These are phyloP conservation scores for Taxillus chinensis DNA, from an alignment of 164 flowering plant genomes.

Conservation along the genomic window DNA sequence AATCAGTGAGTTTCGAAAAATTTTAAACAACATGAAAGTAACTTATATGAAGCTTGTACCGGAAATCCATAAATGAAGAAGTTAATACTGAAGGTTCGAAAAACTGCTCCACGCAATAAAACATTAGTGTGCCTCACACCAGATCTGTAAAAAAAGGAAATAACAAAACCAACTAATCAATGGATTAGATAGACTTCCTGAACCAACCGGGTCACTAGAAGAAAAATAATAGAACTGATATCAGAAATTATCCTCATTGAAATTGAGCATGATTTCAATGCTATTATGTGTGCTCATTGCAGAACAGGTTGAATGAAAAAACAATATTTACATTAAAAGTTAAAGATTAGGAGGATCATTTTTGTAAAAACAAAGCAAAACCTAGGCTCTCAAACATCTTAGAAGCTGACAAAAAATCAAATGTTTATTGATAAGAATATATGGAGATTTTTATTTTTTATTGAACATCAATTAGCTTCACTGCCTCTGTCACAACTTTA, in stretches of 20 bases:
- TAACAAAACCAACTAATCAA: background rate
- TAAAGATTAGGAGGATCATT: background rate
- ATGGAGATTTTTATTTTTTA: background rate
- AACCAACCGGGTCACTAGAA: too few species aligned
- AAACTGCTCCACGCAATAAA: constrained; percentile 1
- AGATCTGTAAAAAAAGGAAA: background rate
- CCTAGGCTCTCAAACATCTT: background rate
- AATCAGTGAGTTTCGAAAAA: background rate
- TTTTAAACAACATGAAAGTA: background rate
- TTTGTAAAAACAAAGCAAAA: background rate
- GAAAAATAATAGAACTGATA: too few species aligned
- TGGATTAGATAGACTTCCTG: too few species aligned
- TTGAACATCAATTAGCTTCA: background rate
- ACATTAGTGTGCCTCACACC: constrained; percentile 1
- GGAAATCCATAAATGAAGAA: constrained; percentile 3
- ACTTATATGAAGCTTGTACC: background rate
- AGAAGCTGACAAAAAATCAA: background rate
- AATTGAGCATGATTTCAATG: too few species aligned
- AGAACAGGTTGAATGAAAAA: background rate
- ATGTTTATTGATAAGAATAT: background rate
- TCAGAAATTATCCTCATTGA: too few species aligned
- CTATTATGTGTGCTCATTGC: too few species aligned
- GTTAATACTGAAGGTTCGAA: constrained; percentile 3
- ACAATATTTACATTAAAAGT: background rate
- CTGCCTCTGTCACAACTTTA: background rate